Conservation (phyloP, 176 grass and related monocot species). For the Bromus sterilis region DNA sequence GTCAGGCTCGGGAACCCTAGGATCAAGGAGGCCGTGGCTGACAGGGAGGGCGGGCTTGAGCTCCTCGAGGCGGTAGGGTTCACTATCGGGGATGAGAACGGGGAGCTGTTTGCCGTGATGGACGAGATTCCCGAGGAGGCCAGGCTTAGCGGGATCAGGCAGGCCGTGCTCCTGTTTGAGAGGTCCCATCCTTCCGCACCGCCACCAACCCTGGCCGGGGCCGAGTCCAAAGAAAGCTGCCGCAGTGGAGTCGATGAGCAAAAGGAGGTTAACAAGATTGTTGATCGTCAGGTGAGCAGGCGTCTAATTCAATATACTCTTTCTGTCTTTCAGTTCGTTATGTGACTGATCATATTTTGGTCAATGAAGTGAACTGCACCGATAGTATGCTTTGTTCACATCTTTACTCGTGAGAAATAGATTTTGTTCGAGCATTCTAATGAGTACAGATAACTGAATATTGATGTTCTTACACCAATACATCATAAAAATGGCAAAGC, state of each 20-base stretch:
- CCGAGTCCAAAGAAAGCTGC: slow-evolving; percentile 15
- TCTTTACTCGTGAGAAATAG: background rate
- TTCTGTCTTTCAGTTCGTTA: background rate
- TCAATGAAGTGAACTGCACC: background rate
- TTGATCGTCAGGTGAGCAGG: slow-evolving; percentile 71
- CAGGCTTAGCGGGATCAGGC: slow-evolving; percentile 43
- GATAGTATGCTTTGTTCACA: background rate
- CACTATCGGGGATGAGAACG: slow-evolving; percentile 43
- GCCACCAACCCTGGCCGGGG: background rate
- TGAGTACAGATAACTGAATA: background rate
- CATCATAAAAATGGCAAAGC: background rate
- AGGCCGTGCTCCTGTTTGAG: slow-evolving; percentile 50
- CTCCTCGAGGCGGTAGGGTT: slow-evolving; percentile 74
- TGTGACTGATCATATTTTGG: background rate
- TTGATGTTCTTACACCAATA: background rate
- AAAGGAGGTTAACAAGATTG: slow-evolving; percentile 13
- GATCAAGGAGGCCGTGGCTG: slow-evolving; percentile 78
- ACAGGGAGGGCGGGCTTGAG: slow-evolving; percentile 57
- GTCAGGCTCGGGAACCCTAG: slow-evolving; percentile 80
- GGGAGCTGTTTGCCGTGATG: slow-evolving; percentile 90
- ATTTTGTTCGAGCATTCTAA: background rate
- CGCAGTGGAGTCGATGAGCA: background rate
- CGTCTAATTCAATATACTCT: background rate
- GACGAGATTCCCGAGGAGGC: slow-evolving; percentile 25
- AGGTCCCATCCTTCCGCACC: slow-evolving; percentile 18